Conservation (phyloP, 306 rosid species). For the Quercus aquifolioides region DNA sequence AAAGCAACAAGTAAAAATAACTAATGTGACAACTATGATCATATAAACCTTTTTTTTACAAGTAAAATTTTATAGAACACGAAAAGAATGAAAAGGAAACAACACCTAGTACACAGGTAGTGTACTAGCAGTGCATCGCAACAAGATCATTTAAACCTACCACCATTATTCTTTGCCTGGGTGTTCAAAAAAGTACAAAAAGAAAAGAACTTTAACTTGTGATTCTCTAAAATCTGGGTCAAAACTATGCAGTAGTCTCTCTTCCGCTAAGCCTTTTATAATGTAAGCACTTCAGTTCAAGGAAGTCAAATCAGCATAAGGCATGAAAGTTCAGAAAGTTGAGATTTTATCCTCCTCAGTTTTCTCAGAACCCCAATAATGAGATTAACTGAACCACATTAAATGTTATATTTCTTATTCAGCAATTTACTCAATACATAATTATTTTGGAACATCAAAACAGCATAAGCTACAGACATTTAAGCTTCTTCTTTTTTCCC, state of each 20-base stretch:
- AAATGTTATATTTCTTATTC: neutral
- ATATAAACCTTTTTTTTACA: neutral
- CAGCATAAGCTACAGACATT: neutral
- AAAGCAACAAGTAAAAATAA: neutral
- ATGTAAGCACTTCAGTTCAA: neutral
- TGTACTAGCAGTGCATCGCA: too few relatives aligned
- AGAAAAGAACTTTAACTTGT: neutral
- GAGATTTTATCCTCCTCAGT: neutral
- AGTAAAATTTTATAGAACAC: too few relatives aligned
- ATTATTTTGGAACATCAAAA: neutral
- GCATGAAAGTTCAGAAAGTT: neutral
- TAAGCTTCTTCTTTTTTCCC: neutral
- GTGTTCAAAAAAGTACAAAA: neutral
- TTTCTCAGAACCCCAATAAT: neutral
- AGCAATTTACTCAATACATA: neutral
- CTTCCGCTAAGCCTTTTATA: neutral
- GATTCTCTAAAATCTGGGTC: neutral
- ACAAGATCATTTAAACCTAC: neutral
- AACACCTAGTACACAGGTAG: too few relatives aligned
- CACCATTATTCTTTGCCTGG: neutral
- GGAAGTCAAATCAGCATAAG: neutral
- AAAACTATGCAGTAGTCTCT: neutral
- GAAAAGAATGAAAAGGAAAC: neutral
- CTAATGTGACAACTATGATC: neutral
- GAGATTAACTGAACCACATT: too few relatives aligned